These are phyloP conservation scores for Trichosporon ovoides DNA, from an alignment of 1,284 basidiomycete species.

Conservation along the genomic window DNA sequence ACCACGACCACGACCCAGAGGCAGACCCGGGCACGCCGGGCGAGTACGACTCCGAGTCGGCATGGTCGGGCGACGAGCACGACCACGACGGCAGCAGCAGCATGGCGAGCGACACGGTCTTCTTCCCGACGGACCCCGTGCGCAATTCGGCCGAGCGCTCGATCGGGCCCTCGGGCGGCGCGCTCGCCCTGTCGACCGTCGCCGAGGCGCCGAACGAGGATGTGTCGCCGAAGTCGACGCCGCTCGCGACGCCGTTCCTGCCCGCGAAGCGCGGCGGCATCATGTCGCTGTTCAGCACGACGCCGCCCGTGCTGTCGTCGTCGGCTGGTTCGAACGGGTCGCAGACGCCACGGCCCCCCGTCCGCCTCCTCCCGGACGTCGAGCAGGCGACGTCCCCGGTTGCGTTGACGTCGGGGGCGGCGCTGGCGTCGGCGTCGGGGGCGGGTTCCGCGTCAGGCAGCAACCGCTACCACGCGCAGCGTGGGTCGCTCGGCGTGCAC, in stretches of 20 bases:
- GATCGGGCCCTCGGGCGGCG: conserved; percentile 2
- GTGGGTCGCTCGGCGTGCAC: not conserved
- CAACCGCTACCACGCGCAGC: not conserved
- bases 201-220: conserved; percentile 10
- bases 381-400: not conserved
- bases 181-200: conserved; percentile 11
- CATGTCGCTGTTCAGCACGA: conserved; percentile 19
- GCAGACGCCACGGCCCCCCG: conserved; percentile 13
- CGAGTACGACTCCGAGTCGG: conserved; percentile 16
- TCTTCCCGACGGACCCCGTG: conserved; percentile 17
- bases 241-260: conserved; percentile 2
- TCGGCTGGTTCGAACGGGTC: conserved; percentile 12
- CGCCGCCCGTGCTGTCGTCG: conserved; percentile 7
- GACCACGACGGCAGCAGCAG: conserved; percentile 20
- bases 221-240: not conserved
- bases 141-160: not conserved
- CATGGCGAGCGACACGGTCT: conserved; percentile 23
- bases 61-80: conserved; percentile 21
- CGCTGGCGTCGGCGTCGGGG: too few relatives aligned
- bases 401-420: not conserved
- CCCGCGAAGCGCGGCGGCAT: conserved; percentile 17
- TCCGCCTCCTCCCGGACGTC: conserved; percentile 10
- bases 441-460: too few relatives aligned
- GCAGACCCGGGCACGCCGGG: not conserved
- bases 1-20: too few relatives aligned